phyloP scores from a whole-genome alignment of 2,329 filamentous ascomycete species.

The Penicillium sp. region DNA sequence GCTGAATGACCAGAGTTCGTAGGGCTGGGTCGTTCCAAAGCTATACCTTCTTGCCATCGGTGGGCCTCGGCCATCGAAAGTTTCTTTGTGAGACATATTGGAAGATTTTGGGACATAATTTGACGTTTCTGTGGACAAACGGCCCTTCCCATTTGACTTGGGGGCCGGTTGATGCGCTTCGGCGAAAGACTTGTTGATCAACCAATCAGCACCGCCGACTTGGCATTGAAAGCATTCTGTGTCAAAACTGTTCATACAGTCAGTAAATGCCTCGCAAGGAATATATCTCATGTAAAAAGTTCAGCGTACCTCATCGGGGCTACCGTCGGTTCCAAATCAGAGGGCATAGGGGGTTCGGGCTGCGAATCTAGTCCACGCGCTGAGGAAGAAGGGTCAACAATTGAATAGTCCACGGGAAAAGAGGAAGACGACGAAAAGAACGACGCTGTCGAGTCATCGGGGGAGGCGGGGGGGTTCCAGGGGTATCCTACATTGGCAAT shows the following conservation, averaged over 20 bases:
- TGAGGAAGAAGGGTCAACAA: constrained; percentile 53
- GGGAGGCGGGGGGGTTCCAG: constrained; percentile 45
- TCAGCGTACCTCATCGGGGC: constrained; percentile 17
- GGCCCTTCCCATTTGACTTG: neutral
- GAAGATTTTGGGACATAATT: constrained; percentile 47
- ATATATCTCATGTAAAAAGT: neutral
- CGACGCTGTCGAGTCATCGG: constrained; percentile 45
- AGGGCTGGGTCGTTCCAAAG: constrained; percentile 59
- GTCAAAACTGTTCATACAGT: constrained; percentile 7
- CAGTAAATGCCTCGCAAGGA: neutral
- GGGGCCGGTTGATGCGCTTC: neutral
- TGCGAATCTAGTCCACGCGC: constrained; percentile 45
- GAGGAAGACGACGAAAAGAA: constrained; percentile 42
- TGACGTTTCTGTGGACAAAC: constrained; percentile 10
- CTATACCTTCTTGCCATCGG: constrained; percentile 37
- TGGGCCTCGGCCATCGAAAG: constrained; percentile 49
- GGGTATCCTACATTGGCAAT: constrained; percentile 37
- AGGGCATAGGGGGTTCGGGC: neutral
- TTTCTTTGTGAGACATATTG: constrained; percentile 48
- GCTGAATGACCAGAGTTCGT: constrained; percentile 73
- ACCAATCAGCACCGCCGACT: neutral
- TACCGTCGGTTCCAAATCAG: constrained; percentile 13
- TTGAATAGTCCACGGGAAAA: constrained; percentile 51
- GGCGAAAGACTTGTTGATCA: neutral
- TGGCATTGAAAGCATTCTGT: neutral